phyloP scores from a whole-genome alignment of 2,329 filamentous ascomycete genomes.

The Celoporthe dispersa region DNA sequence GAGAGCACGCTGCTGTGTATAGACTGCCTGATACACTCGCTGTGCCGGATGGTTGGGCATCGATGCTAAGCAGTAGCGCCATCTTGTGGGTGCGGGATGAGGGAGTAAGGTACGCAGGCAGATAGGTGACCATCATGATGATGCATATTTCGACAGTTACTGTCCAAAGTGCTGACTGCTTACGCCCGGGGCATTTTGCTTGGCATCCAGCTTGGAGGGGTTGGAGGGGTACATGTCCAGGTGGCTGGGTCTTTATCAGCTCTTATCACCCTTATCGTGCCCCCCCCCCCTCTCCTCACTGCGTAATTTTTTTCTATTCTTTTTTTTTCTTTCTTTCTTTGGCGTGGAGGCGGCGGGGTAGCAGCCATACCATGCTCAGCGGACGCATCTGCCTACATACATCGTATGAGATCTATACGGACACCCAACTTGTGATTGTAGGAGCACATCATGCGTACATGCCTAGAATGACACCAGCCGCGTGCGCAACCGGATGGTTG shows the following conservation, averaged over 20 bases:
- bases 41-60: constrained; percentile 4
- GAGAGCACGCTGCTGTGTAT: no score
- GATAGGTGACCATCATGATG: background rate
- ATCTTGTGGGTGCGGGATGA: background rate
- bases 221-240: constrained; percentile 12
- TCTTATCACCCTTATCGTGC: background rate
- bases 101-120: background rate
- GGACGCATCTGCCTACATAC: background rate
- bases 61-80: background rate
- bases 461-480: background rate
- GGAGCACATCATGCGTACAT: background rate
- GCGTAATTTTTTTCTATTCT: background rate
- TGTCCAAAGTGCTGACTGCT: background rate
- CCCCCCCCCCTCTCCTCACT: background rate
- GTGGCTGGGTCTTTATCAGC: constrained; percentile 2
- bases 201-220: background rate
- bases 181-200: background rate
- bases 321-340: background rate
- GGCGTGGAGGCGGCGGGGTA: constrained; percentile 21
- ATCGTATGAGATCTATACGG: no score
- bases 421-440: background rate
- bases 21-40: no score
- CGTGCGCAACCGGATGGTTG: background rate
- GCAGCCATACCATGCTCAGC: background rate
- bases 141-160: background rate